Evolutionary conservation across 352 stramenopile genomes (phyloP).

Genomic region (Globisporangium okanoganense): DNA sequence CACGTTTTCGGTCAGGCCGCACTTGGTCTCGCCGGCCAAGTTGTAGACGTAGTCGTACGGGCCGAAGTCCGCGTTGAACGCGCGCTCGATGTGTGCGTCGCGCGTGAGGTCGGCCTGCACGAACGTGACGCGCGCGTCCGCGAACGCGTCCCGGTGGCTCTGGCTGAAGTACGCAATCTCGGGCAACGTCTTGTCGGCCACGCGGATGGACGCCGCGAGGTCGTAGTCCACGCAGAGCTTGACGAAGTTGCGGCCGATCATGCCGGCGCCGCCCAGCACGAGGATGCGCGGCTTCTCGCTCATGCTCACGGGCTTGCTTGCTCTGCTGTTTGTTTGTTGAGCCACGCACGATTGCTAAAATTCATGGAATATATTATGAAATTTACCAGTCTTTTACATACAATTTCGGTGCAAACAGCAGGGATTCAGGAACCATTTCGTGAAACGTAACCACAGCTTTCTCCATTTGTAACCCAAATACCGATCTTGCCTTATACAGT

Average conservation of each 20-base stretch:
- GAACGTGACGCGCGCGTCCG: constrained; percentile 65
- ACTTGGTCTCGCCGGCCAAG: constrained; percentile 82
- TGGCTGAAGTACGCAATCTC: constrained; percentile 86
- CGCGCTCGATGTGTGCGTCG: constrained; percentile 72
- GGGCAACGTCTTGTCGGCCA: constrained; percentile 85
- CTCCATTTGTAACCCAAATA: background rate
- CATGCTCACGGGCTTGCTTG: constrained; percentile 1
- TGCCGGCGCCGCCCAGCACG: constrained; percentile 79
- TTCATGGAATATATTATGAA: background rate
- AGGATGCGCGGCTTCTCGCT: constrained; percentile 65
- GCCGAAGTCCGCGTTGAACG: constrained; percentile 63
- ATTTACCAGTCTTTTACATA: too few relatives aligned
- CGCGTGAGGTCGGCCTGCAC: constrained; percentile 81
- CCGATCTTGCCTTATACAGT: too few relatives aligned
- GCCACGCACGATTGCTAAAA: background rate
- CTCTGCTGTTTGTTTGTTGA: background rate
- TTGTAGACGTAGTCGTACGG: constrained; percentile 88
- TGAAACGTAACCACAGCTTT: background rate
- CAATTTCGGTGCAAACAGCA: too few relatives aligned
- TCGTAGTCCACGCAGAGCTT: constrained; percentile 74
- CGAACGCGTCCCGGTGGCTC: constrained; percentile 65
- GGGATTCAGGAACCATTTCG: too few relatives aligned
- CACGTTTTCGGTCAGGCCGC: constrained; percentile 58
- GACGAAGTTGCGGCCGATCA: constrained; percentile 88
- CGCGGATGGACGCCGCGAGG: constrained; percentile 58